phyloP scores from a whole-genome alignment of 1,284 basidiomycete genomes.

The Ustilago sp. region DNA sequence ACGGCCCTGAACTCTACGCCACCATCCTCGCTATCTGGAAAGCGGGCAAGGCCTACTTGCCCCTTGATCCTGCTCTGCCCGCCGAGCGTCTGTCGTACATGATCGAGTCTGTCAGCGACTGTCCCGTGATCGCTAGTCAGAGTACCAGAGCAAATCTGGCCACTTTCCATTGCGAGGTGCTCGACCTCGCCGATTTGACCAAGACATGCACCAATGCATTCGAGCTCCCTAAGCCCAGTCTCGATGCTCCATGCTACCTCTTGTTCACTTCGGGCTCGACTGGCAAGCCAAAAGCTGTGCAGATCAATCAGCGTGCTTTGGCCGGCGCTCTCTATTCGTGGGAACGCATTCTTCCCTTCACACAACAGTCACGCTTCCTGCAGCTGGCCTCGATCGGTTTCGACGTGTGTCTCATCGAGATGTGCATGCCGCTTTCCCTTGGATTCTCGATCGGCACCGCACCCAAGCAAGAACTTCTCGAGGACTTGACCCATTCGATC shows the following conservation, averaged over 20 bases:
- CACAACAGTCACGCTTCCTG: slow-evolving; percentile 55
- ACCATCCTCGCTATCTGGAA: slow-evolving; percentile 65
- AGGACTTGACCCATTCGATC: slow-evolving; percentile 61
- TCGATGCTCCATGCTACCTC: slow-evolving; percentile 59
- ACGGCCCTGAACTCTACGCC: slow-evolving; percentile 54
- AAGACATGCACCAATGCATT: background rate
- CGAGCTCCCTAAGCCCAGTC: slow-evolving; percentile 11
- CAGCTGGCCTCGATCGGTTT: slow-evolving; percentile 67
- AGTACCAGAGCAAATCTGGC: slow-evolving; percentile 19
- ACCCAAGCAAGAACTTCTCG: slow-evolving; percentile 62
- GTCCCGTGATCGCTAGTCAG: slow-evolving; percentile 31
- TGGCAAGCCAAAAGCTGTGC: slow-evolving; percentile 66
- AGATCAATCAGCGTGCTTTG: slow-evolving; percentile 62
- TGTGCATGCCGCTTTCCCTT: slow-evolving; percentile 65
- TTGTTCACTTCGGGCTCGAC: slow-evolving; percentile 67
- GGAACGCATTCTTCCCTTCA: slow-evolving; percentile 60
- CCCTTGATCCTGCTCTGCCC: slow-evolving; percentile 64
- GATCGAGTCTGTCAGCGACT: slow-evolving; percentile 52
- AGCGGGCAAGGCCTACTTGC: slow-evolving; percentile 62
- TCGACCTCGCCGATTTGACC: slow-evolving; percentile 31
- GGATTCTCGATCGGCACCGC: slow-evolving; percentile 64
- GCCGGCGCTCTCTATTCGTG: slow-evolving; percentile 65
- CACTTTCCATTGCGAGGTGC: slow-evolving; percentile 28
- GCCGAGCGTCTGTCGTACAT: slow-evolving; percentile 62
- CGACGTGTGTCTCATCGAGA: slow-evolving; percentile 67